These are phyloP conservation scores for Trichoderma semiorbis DNA, from an alignment of 2,329 filamentous ascomycete species.

Conservation along the genomic window DNA sequence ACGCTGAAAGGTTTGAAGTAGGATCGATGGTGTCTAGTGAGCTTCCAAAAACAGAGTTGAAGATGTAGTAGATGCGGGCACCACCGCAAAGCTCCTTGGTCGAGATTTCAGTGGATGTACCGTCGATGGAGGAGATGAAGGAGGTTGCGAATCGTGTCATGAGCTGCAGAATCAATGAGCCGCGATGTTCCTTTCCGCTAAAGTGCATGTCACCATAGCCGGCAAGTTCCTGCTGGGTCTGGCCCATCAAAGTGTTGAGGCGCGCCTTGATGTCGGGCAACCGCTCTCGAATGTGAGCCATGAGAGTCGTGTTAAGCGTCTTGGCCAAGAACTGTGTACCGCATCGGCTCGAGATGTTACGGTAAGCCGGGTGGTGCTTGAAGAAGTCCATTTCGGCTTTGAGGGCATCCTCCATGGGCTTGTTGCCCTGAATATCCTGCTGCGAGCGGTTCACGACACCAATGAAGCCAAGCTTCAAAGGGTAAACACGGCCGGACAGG, in stretches of 20 bases:
- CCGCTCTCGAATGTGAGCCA: conserved; percentile 93
- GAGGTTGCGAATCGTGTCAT: conserved; percentile 98
- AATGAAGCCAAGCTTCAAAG: conserved; percentile 94
- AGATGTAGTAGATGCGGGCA: conserved; percentile 96
- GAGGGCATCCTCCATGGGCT: conserved; percentile 88
- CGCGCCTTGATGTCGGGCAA: conserved; percentile 97
- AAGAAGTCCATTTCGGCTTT: conserved; percentile 93
- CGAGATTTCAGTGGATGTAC: conserved; percentile 96
- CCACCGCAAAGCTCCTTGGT: conserved; percentile 96
- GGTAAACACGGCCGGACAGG: conserved; percentile 93
- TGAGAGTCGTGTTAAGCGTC: conserved; percentile 90
- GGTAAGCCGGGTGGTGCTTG: conserved; percentile 92
- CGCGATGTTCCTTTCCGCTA: conserved; percentile 92
- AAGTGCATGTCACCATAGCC: conserved; percentile 98
- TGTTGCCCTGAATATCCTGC: conserved; percentile 94
- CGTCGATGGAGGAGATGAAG: conserved; percentile 97
- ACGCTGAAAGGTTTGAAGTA: conserved; percentile 87
- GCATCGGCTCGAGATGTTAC: conserved; percentile 90
- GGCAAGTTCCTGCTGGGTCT: conserved; percentile 96
- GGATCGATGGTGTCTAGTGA: conserved; percentile 95
- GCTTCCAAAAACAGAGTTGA: conserved; percentile 97
- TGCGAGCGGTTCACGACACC: conserved; percentile 97
- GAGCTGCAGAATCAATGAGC: conserved; percentile 88
- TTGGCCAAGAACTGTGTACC: conserved; percentile 93
- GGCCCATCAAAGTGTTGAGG: conserved; percentile 98